Evolutionary conservation across 768 basidiomycete genomes (phyloP).

Genomic region (Boletus eberwhitei): DNA sequence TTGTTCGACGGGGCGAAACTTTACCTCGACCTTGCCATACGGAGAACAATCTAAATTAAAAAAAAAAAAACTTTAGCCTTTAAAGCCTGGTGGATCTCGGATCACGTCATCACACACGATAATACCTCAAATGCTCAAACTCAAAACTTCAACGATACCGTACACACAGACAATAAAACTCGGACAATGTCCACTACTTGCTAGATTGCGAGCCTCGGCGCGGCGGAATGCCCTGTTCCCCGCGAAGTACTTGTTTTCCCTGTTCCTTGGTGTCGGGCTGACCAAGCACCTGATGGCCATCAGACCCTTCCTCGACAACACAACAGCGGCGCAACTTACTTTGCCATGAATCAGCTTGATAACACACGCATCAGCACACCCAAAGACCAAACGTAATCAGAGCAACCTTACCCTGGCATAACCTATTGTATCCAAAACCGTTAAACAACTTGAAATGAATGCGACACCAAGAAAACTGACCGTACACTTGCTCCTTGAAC

Average conservation of each 20-base stretch:
- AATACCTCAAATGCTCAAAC: neutral
- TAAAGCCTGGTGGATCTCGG: constrained; percentile 16
- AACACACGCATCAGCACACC: neutral
- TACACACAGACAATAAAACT: neutral
- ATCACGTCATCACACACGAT: constrained; percentile 1
- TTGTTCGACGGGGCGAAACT: neutral
- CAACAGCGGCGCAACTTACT: constrained; percentile 14
- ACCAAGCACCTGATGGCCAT: constrained; percentile 21
- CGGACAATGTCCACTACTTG: constrained; percentile 17
- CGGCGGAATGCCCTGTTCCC: constrained; percentile 38
- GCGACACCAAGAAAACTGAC: constrained; percentile 29
- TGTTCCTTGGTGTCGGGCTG: constrained; percentile 48
- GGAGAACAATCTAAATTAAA: constrained; percentile 6
- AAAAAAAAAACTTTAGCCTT: constrained; percentile 27
- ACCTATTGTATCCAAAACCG: constrained; percentile 14
- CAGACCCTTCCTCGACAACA: constrained; percentile 1
- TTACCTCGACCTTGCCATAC: too few species aligned
- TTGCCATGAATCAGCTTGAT: constrained; percentile 30
- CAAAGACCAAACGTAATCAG: neutral
- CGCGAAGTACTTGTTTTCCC: constrained; percentile 51
- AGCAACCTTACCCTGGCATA: constrained; percentile 26
- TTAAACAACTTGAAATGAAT: neutral
- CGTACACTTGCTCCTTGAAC: constrained; percentile 60
- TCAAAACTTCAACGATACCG: neutral
- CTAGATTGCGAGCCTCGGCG: constrained; percentile 22